Percentiles rank a stretch among this genome's conserved stretches.
Conservation (phyloP, 805 yeast genomes). For the Pichia scutulata region DNA sequence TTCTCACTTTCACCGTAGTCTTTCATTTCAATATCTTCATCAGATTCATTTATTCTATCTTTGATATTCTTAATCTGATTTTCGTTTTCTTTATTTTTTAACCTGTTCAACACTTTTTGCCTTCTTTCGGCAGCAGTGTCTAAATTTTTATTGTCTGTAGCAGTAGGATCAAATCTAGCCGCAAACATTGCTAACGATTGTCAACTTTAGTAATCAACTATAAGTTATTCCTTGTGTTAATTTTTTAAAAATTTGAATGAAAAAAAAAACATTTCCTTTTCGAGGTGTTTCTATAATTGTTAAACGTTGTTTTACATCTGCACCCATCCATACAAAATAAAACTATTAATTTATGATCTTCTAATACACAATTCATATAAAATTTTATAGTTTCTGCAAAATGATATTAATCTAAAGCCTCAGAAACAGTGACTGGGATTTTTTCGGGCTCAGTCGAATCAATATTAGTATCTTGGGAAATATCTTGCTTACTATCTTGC, state of each 20-base stretch:
- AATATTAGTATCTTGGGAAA: too few relatives aligned
- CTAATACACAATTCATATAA: neutral
- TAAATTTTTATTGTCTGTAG: conserved; percentile 12
- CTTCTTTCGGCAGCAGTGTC: conserved; percentile 26
- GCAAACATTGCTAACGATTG: conserved; percentile 45
- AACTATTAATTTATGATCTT: too few relatives aligned
- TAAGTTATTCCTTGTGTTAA: neutral
- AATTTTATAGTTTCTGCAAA: too few relatives aligned
- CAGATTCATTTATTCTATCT: conserved; percentile 16
- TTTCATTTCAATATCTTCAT: conserved; percentile 7
- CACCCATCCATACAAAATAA: too few relatives aligned
- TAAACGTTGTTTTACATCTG: too few relatives aligned
- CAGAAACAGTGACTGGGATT: neutral
- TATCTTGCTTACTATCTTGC: neutral
- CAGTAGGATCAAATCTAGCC: conserved; percentile 50
- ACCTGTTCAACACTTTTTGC: neutral
- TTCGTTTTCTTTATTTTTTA: conserved; percentile 24
- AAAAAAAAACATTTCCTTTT: conserved; percentile 1
- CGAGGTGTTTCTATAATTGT: too few relatives aligned
- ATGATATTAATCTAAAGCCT: neutral
- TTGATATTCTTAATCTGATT: conserved; percentile 2
- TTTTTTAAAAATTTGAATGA: neutral
- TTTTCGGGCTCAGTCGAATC: neutral
- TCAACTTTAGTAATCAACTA: neutral
- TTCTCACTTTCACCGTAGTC: conserved; percentile 32